Evolutionary conservation across 345 rosid genomes (phyloP), one percentile per base, ranked within the genome.

Genomic region (Sisymbrium altissimum): DNA sequence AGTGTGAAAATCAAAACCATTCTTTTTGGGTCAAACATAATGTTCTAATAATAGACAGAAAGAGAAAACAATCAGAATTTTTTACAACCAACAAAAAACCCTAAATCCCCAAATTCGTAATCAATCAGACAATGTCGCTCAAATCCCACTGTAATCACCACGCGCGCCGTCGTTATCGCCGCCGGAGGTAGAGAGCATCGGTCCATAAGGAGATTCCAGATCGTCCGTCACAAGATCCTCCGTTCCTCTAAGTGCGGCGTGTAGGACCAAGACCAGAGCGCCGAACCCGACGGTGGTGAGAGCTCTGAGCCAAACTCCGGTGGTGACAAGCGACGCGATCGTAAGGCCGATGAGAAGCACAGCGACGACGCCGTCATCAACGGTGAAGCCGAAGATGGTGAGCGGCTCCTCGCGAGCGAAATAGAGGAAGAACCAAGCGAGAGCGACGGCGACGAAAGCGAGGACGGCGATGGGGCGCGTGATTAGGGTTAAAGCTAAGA

Each of bases 221-320:
- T 87, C 89, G 5, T 84, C 89, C 41, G 74, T 80, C 21, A 87
- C 87, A n/a, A 89, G 84, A 66, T 89, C 96, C 23, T 87, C 89
- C 46, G 88, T 89, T 39, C 82, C 80, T 84, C 88, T 85, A 11
- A 89, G 52, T 36, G 11, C 66, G 0, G 88, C 90, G 62, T 89
- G 96, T 64, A 86, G 27, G 7, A 80, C 32, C 73, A 86, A 81
- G 55, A 89, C 15, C 56, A 70, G 49, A 33, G 36, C 64, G 7
- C 85, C 85, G 13, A 83, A 56, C 56, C 66, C 80, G 7, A 64
- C 75, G 12, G 82, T 80, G 5, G 71, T 81, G 11, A 87, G 25
- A 9, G 88, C 81, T 54, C 77, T 85, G 0, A 76, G 50, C 88
- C 88, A 89, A 38, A 85, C 89, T 10, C 84, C 82, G 5, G 90